Evolutionary conservation across 176 grass and related monocot genomes (phyloP).

Genomic region (Musa itinerans): DNA sequence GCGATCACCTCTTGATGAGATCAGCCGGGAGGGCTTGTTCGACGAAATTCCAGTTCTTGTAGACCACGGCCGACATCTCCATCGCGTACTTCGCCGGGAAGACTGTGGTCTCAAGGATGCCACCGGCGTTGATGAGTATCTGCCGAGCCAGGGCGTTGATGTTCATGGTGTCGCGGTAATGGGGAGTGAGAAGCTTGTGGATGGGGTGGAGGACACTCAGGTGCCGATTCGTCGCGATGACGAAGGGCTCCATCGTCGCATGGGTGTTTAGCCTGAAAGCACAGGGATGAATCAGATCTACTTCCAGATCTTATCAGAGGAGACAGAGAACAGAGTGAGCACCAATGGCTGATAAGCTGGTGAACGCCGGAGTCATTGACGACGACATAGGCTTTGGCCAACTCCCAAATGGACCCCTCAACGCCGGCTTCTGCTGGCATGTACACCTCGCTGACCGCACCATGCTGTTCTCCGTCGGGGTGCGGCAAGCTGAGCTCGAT

Average conservation of each 20-base stretch:
- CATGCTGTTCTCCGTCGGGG: constrained; percentile 22
- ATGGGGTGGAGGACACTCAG: constrained; percentile 7
- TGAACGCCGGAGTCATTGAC: constrained; percentile 83
- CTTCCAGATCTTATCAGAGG: neutral
- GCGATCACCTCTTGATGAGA: neutral
- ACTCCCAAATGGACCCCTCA: constrained; percentile 53
- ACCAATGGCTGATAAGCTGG: constrained; percentile 93
- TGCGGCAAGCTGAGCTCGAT: constrained; percentile 71
- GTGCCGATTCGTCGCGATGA: constrained; percentile 10
- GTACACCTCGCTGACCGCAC: constrained; percentile 55
- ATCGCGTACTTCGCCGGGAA: constrained; percentile 12
- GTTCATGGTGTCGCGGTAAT: constrained; percentile 18
- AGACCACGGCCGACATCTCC: constrained; percentile 9
- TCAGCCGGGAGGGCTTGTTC: constrained; percentile 1
- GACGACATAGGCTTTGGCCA: constrained; percentile 82
- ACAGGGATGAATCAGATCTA: no score
- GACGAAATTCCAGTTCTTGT: constrained; percentile 14
- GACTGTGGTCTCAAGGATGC: neutral
- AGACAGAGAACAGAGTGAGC: neutral
- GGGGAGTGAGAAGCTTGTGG: constrained; percentile 7
- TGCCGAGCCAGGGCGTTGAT: constrained; percentile 11
- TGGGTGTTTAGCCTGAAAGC: neutral
- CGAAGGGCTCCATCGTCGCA: constrained; percentile 8
- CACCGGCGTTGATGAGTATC: constrained; percentile 9
- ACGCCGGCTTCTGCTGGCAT: constrained; percentile 41